Conservation (phyloP, 306 rosid species). For the Ammopiptanthus mongolicus region DNA sequence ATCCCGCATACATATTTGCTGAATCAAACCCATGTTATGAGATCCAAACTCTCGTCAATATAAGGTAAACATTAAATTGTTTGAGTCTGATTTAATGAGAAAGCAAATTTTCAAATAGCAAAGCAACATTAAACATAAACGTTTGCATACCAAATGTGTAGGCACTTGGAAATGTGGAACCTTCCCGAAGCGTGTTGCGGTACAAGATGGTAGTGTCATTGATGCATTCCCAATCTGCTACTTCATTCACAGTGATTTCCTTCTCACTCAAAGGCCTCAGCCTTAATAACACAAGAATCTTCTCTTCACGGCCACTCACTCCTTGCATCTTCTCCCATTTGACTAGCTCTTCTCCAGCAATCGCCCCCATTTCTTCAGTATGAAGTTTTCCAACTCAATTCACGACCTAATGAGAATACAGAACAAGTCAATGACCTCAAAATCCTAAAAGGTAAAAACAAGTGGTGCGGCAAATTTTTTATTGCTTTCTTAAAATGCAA, state of each 20-base stretch:
- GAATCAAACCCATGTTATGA: background rate
- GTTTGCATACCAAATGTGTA: constrained; percentile 70
- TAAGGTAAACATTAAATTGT: background rate
- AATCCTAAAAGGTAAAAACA: constrained; percentile 15
- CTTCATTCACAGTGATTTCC: constrained; percentile 63
- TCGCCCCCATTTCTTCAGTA: constrained; percentile 64
- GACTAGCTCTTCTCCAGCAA: constrained; percentile 60
- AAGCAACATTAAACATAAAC: background rate
- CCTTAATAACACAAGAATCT: constrained; percentile 77
- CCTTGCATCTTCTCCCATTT: constrained; percentile 86
- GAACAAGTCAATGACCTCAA: constrained; percentile 19
- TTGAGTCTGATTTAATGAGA: background rate
- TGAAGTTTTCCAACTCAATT: constrained; percentile 24
- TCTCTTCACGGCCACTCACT: constrained; percentile 60
- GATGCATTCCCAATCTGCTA: constrained; percentile 93
- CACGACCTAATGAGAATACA: constrained; percentile 26
- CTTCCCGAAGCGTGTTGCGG: constrained; percentile 85
- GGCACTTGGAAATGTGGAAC: constrained; percentile 87
- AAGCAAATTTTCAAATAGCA: background rate
- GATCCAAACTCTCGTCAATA: background rate
- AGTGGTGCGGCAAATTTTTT: background rate
- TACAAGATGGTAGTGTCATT: constrained; percentile 77
- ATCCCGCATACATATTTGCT: background rate
- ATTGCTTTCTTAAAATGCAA: constrained; percentile 30
- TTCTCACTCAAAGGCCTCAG: constrained; percentile 83